Conservation (phyloP, 176 grass and related monocot species). For the Chloris gayana region DNA sequence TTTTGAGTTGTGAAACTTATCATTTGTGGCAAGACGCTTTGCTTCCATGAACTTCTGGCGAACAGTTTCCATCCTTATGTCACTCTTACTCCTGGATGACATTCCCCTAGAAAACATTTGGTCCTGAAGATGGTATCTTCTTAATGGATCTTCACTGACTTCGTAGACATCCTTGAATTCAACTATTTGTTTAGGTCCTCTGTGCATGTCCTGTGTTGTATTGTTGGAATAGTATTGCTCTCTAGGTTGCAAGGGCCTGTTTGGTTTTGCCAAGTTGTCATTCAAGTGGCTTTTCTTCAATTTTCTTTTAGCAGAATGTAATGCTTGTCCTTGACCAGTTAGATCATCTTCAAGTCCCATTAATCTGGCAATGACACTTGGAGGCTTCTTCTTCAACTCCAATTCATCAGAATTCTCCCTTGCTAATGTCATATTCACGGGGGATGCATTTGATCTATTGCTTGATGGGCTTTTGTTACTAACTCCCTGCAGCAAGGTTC, state of each 20-base stretch:
- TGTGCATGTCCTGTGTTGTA: slow-evolving; percentile 30
- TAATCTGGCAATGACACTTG: slow-evolving; percentile 79
- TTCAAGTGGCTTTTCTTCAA: slow-evolving; percentile 44
- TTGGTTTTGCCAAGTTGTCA: slow-evolving; percentile 27
- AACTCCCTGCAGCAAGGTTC: slow-evolving; percentile 27
- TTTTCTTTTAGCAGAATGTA: slow-evolving; percentile 46
- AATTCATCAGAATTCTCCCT: slow-evolving; percentile 64
- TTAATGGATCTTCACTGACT: slow-evolving; percentile 65
- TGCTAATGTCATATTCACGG: slow-evolving; percentile 65
- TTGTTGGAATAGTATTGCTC: slow-evolving; percentile 40
- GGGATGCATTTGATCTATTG: slow-evolving; percentile 61
- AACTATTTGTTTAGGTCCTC: slow-evolving; percentile 49
- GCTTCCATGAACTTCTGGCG: slow-evolving; percentile 89
- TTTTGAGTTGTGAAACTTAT: slow-evolving; percentile 63
- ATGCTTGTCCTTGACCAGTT: slow-evolving; percentile 47
- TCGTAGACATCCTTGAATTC: slow-evolving; percentile 76
- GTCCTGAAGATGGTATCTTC: slow-evolving; percentile 42
- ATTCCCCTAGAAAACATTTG: slow-evolving; percentile 39
- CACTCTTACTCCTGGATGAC: slow-evolving; percentile 43
- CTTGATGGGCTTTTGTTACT: slow-evolving; percentile 39
- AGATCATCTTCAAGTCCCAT: slow-evolving; percentile 95
- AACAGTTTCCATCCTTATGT: slow-evolving; percentile 66
- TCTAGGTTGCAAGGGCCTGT: slow-evolving; percentile 22
- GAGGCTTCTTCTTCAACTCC: slow-evolving; percentile 65
- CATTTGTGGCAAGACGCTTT: slow-evolving; percentile 72